These are phyloP conservation scores for Hymenoscyphus repandus DNA, from an alignment of 2,329 filamentous ascomycete species.

Conservation along the genomic window DNA sequence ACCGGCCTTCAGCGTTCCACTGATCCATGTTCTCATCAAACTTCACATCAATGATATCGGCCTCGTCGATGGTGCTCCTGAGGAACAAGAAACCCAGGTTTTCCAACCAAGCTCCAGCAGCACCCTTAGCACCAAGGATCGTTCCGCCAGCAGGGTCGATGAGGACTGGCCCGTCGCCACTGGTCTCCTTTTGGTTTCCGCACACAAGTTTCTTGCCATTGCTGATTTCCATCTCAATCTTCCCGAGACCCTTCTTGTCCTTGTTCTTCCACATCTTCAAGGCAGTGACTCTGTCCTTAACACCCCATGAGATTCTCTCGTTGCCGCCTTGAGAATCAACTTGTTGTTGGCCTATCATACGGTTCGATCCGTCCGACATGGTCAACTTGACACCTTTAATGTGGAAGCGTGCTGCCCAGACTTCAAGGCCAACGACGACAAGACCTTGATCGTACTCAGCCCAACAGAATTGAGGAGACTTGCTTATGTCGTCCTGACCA, in stretches of 20 bases:
- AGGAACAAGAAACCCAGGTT: not conserved
- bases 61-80: not conserved
- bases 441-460: not conserved
- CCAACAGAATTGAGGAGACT: not conserved
- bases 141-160: not conserved
- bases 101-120: not conserved
- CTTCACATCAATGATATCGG: not conserved
- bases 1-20: not conserved
- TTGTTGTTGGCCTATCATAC: not conserved
- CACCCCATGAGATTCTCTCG: not conserved
- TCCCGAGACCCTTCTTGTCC: not conserved
- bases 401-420: not conserved
- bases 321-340: not conserved
- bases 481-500: not conserved
- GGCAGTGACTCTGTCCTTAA: not conserved
- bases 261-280: conserved; percentile 1
- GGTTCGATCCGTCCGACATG: not conserved
- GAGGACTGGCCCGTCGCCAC: too few species aligned
- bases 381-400: not conserved
- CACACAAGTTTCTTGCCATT: not conserved
- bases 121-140: not conserved
- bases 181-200: not conserved
- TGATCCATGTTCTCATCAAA: not conserved
- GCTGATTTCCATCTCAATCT: not conserved
- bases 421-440: not conserved